A percentile compares a stretch with the other conserved stretches of the same genome.
These are phyloP conservation scores for Ophiocordyceps camponoti-floridani DNA, from an alignment of 2,329 filamentous ascomycete genomes.

Conservation along the genomic window DNA sequence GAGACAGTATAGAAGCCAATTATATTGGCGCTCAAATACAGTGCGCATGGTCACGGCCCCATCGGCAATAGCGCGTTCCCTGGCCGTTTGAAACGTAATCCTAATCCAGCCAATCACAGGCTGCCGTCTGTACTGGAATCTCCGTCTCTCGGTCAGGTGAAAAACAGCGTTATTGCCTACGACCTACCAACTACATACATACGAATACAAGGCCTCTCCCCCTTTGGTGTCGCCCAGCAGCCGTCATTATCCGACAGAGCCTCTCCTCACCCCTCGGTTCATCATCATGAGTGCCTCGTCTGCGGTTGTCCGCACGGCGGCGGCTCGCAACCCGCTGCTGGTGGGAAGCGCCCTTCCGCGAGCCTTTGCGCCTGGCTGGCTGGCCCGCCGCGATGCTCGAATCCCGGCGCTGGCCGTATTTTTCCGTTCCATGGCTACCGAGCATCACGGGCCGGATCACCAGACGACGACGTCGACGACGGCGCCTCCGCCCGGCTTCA, in stretches of 20 bases:
- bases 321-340: conserved; percentile 32
- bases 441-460: conserved; percentile 33
- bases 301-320: conserved; percentile 34
- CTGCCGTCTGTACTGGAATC: not conserved
- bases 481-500: conserved; percentile 76
- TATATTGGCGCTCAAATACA: too few relatives aligned
- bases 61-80: not conserved
- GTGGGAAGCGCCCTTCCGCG: conserved; percentile 13
- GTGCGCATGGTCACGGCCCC: not conserved
- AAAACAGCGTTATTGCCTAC: not conserved
- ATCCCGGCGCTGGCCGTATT: conserved; percentile 38
- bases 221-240: not conserved
- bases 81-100: not conserved
- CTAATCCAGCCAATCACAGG: not conserved
- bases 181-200: not conserved
- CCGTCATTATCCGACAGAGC: not conserved
- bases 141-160: not conserved
- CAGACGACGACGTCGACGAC: conserved; percentile 22
- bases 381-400: conserved; percentile 17
- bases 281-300: conserved; percentile 38
- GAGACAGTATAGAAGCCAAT: too few relatives aligned
- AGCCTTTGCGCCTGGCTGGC: not conserved
- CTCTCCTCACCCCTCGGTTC: not conserved
- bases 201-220: too few relatives aligned
- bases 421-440: conserved; percentile 36